Percentiles rank a stretch among this genome's conserved stretches.
Conservation (phyloP, 257 asterid genomes). For the Orobanche coerulescens region DNA sequence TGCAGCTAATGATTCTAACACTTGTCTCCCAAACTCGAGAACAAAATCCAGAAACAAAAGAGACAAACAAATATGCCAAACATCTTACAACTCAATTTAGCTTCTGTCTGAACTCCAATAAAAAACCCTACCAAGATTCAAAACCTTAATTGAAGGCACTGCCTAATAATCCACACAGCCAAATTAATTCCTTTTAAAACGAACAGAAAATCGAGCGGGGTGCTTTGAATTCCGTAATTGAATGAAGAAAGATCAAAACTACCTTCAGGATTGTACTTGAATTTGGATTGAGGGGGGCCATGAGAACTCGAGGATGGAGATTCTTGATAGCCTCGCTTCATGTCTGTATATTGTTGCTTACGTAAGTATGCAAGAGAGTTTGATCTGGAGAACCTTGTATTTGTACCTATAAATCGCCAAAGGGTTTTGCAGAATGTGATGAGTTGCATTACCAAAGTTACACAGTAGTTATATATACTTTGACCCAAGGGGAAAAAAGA, state of each 20-base stretch:
- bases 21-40: too few relatives aligned
- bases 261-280: conserved; percentile 69
- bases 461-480: too few relatives aligned
- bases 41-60: neutral
- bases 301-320: conserved; percentile 64
- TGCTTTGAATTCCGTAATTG: neutral
- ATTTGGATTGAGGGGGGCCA: conserved; percentile 77
- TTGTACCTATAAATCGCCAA: neutral
- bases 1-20: too few relatives aligned
- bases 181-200: neutral
- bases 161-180: neutral
- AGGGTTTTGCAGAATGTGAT: conserved; percentile 16
- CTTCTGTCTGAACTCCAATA: neutral
- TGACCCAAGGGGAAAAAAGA: too few relatives aligned
- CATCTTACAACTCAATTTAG: conserved; percentile 5
- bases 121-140: neutral
- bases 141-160: conserved; percentile 1
- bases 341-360: conserved; percentile 16
- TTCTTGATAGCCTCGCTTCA: conserved; percentile 79
- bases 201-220: neutral
- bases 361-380: neutral
- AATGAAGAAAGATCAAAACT: neutral
- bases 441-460: too few relatives aligned
- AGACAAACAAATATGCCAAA: too few relatives aligned
- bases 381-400: conserved; percentile 16